Percentiles rank a stretch among this genome's conserved stretches.
Conservation (phyloP, 805 yeast genomes). For the Teunomyces pallodes region DNA sequence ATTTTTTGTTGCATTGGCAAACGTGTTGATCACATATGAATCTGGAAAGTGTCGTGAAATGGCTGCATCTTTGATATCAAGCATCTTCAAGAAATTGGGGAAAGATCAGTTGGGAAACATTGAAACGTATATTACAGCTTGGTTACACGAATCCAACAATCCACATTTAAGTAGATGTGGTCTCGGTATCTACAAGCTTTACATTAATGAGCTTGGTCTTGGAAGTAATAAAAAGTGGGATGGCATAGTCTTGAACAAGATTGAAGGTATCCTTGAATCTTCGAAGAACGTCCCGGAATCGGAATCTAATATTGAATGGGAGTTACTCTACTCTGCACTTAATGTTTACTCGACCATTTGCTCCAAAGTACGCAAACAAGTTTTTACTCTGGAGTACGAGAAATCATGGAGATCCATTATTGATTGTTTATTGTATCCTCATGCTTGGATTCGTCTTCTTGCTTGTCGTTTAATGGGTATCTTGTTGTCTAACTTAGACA, state of each 20-base stretch:
- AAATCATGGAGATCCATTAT: conserved; percentile 51
- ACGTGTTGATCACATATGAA: conserved; percentile 75
- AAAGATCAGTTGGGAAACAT: conserved; percentile 29
- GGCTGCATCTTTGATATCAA: conserved; percentile 62
- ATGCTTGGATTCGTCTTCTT: conserved; percentile 81
- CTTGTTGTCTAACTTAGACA: conserved; percentile 43
- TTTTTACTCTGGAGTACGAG: conserved; percentile 29
- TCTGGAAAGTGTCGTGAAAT: conserved; percentile 77
- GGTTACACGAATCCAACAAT: conserved; percentile 55
- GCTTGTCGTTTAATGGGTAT: conserved; percentile 59
- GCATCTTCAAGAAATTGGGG: conserved; percentile 51
- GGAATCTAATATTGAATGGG: conserved; percentile 62
- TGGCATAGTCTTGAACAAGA: conserved; percentile 25
- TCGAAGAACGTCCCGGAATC: conserved; percentile 37
- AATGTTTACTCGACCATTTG: conserved; percentile 46
- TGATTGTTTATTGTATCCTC: conserved; percentile 72
- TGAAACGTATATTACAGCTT: conserved; percentile 48
- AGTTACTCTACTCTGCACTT: conserved; percentile 66
- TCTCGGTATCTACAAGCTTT: conserved; percentile 66
- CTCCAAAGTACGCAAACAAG: conserved; percentile 32
- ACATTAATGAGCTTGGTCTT: conserved; percentile 46
- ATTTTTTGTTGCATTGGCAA: conserved; percentile 79
- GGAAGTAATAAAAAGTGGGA: conserved; percentile 41
- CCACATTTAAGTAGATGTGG: conserved; percentile 65
- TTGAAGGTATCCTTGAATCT: conserved; percentile 22